Percentiles rank a stretch among this genome's conserved stretches.
phyloP scores from a whole-genome alignment of 1,139 yeast genomes.

The Scheffersomyces segobiensis region DNA sequence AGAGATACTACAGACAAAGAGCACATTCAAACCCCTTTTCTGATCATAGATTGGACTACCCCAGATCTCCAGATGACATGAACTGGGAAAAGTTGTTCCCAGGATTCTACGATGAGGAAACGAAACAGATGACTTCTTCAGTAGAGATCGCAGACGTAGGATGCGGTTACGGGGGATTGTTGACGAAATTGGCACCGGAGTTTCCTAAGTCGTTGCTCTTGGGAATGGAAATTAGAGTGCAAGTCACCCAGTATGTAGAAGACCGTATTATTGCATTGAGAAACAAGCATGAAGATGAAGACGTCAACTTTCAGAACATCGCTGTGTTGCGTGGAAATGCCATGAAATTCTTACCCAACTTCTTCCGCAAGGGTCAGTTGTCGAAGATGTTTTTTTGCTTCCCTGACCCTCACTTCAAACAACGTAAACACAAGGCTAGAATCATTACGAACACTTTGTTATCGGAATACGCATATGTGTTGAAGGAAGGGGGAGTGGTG shows the following conservation, averaged over 20 bases:
- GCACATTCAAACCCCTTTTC: slow-evolving; percentile 98
- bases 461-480: slow-evolving; percentile 89
- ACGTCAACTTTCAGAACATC: slow-evolving; percentile 66
- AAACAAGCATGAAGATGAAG: slow-evolving; percentile 43
- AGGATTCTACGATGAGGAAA: slow-evolving; percentile 42
- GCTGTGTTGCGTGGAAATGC: slow-evolving; percentile 93
- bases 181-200: slow-evolving; percentile 75
- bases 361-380: slow-evolving; percentile 77
- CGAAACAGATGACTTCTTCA: slow-evolving; percentile 43
- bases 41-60: slow-evolving; percentile 90
- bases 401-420: slow-evolving; percentile 99
- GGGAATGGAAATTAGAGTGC: slow-evolving; percentile 98
- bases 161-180: slow-evolving; percentile 95
- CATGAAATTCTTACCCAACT: slow-evolving; percentile 95
- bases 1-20: slow-evolving; percentile 90
- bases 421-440: slow-evolving; percentile 95
- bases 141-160: slow-evolving; percentile 97
- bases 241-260: slow-evolving; percentile 95
- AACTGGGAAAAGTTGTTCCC: slow-evolving; percentile 85
- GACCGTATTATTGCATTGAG: slow-evolving; percentile 91
- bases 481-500: slow-evolving; percentile 82
- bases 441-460: slow-evolving; percentile 86
- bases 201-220: slow-evolving; percentile 73
- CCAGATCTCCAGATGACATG: slow-evolving; percentile 78
- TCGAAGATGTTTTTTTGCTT: slow-evolving; percentile 95